Evolutionary conservation across 805 yeast genomes (phyloP), one percentile per base, ranked within the genome.

Genomic region (Monosporozyma unispora): DNA sequence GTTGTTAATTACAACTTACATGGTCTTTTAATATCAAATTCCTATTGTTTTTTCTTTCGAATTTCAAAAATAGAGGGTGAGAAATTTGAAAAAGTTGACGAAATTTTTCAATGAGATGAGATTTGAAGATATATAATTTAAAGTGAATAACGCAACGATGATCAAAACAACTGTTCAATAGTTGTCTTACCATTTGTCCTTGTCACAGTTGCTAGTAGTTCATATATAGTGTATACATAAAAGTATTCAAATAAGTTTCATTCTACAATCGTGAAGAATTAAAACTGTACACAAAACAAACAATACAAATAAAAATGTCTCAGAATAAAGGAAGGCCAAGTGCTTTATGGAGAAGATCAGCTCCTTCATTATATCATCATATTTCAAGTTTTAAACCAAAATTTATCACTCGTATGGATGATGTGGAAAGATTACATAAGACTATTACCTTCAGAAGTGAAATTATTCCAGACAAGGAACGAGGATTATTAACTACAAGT

Each of bases 301-400:
- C 37, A 37, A 37, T 18, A 48, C 22, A 37, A 11, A 31, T 6
- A 43, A 33, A 31, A 19, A 42, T 42, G 45, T 28, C 35, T 9
- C 14, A 8, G 4, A 42, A 14, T 18, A 28, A 28, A 11, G 12
- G 21, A 3, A 42, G 31, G 12, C 14, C 22, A 28, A 43, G 37
- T 23, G 35, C 33, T 47, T 23, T 39, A 39, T 33, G 43, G 25
- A 48, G 48, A 35, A 45, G 42, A 16, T 39, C 48, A 1, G 35
- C 35, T 5, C 51, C 55, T 11, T 50, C 57, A 7, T 41, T 54
- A 28, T 55, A 57, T 29, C 62, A 63, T 48, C 69, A 65, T 51
- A 59, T 65, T n/a, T 61, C 69, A 3, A 58, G 70, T 27, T 62
- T 70, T 23, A 69, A 61, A 46, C 68, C 74, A 3, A 70, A 67